phyloP scores from a whole-genome alignment of 352 stramenopile species.

The Phytophthora foliorum region DNA sequence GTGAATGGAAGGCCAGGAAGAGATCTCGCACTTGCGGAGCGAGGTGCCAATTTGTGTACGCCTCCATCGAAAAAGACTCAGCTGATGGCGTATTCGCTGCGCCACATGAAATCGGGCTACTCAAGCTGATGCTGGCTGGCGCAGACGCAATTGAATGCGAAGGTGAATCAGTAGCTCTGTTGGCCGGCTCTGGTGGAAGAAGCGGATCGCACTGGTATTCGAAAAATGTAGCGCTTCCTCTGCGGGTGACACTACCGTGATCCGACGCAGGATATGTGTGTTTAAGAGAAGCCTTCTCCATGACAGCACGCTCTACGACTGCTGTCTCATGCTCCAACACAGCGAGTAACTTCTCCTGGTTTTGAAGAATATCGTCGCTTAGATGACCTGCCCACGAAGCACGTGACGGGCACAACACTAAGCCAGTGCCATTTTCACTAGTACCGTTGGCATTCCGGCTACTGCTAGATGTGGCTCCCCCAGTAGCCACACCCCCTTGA shows the following conservation, averaged over 20 bases:
- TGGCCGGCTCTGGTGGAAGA: conserved; percentile 47
- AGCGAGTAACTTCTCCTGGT: conserved; percentile 83
- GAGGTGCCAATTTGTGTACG: conserved; percentile 64
- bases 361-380: conserved; percentile 85
- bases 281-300: conserved; percentile 83
- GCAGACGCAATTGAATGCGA: conserved; percentile 17
- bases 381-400: conserved; percentile 67
- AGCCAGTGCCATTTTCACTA: conserved; percentile 15
- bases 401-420: conserved; percentile 27
- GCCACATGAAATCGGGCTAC: not conserved
- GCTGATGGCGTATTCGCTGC: conserved; percentile 1
- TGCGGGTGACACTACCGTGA: conserved; percentile 11
- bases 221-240: conserved; percentile 46
- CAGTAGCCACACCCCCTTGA: conserved; percentile 5
- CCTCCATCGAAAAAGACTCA: conserved; percentile 27
- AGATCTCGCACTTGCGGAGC: conserved; percentile 68
- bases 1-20: conserved; percentile 62
- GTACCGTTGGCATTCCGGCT: conserved; percentile 4
- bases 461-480: not conserved
- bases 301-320: conserved; percentile 79
- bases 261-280: conserved; percentile 64
- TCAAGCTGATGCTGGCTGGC: conserved; percentile 3
- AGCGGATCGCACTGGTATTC: conserved; percentile 77
- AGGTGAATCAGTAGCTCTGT: conserved; percentile 10
- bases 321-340: conserved; percentile 82